Conservation (phyloP, 495 filamentous ascomycete species). For the Baudoinia panamericana region DNA sequence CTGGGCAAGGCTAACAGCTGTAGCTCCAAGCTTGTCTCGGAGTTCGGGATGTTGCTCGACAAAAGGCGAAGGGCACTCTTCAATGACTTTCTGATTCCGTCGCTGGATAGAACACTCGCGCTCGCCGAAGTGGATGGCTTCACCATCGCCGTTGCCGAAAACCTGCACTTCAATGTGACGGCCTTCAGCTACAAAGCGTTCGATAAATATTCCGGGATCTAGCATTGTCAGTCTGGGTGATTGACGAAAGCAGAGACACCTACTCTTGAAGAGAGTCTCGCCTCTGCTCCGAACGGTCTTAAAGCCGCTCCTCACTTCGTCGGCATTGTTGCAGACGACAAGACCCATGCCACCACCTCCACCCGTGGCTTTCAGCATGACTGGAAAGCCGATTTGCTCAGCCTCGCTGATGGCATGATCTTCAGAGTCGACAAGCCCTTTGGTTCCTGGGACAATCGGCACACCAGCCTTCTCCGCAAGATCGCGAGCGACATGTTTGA, state of each 20-base stretch:
- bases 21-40: constrained; percentile 37
- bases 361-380: constrained; percentile 46
- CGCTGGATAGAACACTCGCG: constrained; percentile 48
- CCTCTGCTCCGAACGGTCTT: constrained; percentile 23
- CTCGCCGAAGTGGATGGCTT: constrained; percentile 43
- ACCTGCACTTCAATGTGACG: constrained; percentile 40
- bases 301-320: constrained; percentile 25
- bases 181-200: constrained; percentile 9
- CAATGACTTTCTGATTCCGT: constrained; percentile 47
- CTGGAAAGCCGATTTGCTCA: constrained; percentile 38
- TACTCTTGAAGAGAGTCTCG: constrained; percentile 25
- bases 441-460: constrained; percentile 41
- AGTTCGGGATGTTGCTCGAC: constrained; percentile 34
- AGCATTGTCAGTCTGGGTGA: not conserved
- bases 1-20: constrained; percentile 38
- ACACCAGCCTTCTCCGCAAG: constrained; percentile 39
- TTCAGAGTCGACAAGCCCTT: constrained; percentile 35
- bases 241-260: too few species aligned
- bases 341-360: constrained; percentile 49
- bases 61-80: constrained; percentile 41
- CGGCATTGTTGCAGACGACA: constrained; percentile 20
- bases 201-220: constrained; percentile 24
- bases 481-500: constrained; percentile 44
- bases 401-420: constrained; percentile 35
- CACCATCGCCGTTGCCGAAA: constrained; percentile 40